Base-by-base conservation (phyloP, 257 asterid species). In the Mitragyna speciosa region DNA sequence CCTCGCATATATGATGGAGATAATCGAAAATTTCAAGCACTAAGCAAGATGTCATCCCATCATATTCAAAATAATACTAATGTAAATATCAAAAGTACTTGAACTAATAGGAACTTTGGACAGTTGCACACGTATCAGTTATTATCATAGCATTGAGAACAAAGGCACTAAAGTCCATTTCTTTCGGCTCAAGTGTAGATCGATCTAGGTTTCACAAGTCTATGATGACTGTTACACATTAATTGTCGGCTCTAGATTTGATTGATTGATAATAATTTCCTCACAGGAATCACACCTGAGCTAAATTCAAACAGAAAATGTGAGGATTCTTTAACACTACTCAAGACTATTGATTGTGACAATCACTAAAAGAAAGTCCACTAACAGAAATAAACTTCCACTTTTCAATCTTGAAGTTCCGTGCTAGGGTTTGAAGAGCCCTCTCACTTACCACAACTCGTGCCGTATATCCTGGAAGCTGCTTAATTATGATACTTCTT, bases 171-270 rank as follows among this genome's bases (percentile, higher is more conserved):
- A 49, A 52, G 67, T 73, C 66, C 48, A 31, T 51, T 10, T 49
- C 77, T 73, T 73, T 73, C 64, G 77, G 77, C 65, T 30, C 45
- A 73, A 49, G 76, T n/a, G 61, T 72, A 47, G 77, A 31, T 51
- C 5, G 41, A 61, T n/a, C 30, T 73, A 5, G 7, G 31, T 72
- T 20, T 47, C 63, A 26, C 26, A 12, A 72, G 76, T 45, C 58
- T 8, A 48, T n/a, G 4, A 45, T 16, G 39, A 72, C 48, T 26
- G 0, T 72, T 49, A n/a, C 63, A 72, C 15, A 36, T 39, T n/a
- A n/a, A n/a, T n/a, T 69, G 73, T 39, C 48, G 73, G 41, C 73
- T 20, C 9, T 10, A 39, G 73, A 69, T 36, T 69, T 69, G 73
- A 69, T 8, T 69, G 73, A 39, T 69, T 39, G 52, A 19, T 52